Conservation (phyloP, 176 grass and related monocot species). For the Aegilops umbellulata region DNA sequence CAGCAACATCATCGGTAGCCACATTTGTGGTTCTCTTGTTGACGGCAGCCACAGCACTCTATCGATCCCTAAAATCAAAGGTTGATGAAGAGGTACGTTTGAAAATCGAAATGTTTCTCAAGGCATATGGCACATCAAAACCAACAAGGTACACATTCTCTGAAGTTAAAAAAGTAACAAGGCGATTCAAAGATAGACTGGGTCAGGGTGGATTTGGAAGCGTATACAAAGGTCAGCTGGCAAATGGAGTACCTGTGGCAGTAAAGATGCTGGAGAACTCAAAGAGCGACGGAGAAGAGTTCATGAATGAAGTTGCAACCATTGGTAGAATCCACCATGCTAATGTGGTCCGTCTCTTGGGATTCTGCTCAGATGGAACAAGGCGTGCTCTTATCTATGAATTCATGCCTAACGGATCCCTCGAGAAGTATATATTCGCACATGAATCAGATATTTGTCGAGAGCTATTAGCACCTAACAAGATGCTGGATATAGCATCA, state of each 20-base stretch:
- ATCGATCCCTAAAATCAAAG: background rate
- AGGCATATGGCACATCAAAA: slow-evolving; percentile 18
- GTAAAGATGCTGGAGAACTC: slow-evolving; percentile 1
- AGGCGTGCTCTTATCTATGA: slow-evolving; percentile 9
- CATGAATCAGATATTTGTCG: background rate
- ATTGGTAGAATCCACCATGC: slow-evolving; percentile 1
- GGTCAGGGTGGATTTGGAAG: slow-evolving; percentile 1
- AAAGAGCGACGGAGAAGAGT: background rate
- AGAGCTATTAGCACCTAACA: background rate
- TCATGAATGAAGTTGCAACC: slow-evolving; percentile 6
- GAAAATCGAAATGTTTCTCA: slow-evolving; percentile 1
- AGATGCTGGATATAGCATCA: background rate
- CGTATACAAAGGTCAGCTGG: background rate
- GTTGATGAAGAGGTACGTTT: slow-evolving; percentile 7
- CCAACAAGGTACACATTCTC: slow-evolving; percentile 5
- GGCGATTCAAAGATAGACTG: background rate
- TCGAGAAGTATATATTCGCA: background rate
- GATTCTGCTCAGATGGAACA: background rate
- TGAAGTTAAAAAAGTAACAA: background rate
- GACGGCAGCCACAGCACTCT: background rate
- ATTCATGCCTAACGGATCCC: background rate
- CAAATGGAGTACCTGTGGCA: slow-evolving; percentile 2
- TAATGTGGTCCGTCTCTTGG: background rate
- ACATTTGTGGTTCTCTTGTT: background rate
- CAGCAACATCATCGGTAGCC: background rate